Evolutionary conservation across 78 protist species (phyloP).

Genomic region (Dictyostelium capitatum): DNA sequence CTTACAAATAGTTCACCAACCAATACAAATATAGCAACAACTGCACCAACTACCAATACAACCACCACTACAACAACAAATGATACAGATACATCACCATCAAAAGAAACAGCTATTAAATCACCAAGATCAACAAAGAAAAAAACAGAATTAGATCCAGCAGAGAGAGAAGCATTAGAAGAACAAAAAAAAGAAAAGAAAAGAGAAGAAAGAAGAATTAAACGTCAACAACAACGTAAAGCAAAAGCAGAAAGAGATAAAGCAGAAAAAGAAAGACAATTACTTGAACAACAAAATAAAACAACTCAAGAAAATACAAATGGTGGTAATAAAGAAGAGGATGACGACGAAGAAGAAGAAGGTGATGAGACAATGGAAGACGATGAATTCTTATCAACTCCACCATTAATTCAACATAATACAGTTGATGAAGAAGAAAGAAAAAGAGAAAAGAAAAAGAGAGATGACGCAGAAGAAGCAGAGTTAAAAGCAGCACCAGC

Average conservation of each 20-base stretch:
- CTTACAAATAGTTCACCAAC: neutral
- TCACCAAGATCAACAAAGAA: slow-evolving; percentile 8
- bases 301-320: neutral
- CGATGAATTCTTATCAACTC: neutral
- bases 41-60: neutral
- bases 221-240: neutral
- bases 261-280: neutral
- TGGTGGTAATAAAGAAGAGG: neutral
- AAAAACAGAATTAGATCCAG: too few relatives aligned
- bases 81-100: neutral
- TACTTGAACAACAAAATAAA: neutral
- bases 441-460: neutral
- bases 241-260: neutral
- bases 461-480: neutral
- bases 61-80: neutral
- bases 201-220: neutral
- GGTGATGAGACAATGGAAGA: neutral
- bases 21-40: neutral
- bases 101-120: slow-evolving; percentile 20
- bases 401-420: neutral
- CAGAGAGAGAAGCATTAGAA: neutral
- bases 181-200: neutral
- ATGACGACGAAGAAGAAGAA: neutral
- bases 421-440: neutral
- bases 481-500: neutral